Base-by-base conservation (phyloP, 1,139 yeast species). In the Scheffersomyces illinoinensis region DNA sequence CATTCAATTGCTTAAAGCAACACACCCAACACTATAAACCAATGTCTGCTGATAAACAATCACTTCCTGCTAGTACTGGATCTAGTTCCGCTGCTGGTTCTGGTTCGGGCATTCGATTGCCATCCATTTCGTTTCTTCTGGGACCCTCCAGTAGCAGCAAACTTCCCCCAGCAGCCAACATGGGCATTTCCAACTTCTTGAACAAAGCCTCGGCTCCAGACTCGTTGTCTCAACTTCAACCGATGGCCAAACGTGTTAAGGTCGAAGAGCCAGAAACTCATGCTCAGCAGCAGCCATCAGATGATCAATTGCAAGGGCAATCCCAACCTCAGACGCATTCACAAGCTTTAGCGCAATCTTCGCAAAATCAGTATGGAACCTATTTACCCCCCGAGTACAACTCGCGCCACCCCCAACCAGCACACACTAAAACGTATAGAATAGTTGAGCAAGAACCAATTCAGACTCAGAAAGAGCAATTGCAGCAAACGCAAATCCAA, bases 81-180 rank as follows among this genome's bases (percentile, higher is more conserved):
- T 2, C 43, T 12, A 8, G 43, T 33, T 33, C 43, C 10, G 33
- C 10, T 8, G 5, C 33, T 24, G 48, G 39, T 18, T n/a, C 24
- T 20, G 33, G 18, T 7, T 24, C 33, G 33, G 68, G 66, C n/a
- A 66, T 72, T 39, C 65, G 70, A 54, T 69, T 73, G 53, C 76
- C 76, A 5, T 75, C 76, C 26, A 73, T 73, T 17, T 70, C 74
- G 49, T 72, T 71, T 58, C 62, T 73, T 57, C 68, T 75, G 6
- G 61, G 64, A 5, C 68, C 63, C 47, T 54, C 63, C 58, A 51
- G 52, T 56, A 23, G 58, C 57, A 66, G 59, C 54, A 63, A 66
- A 48, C 62, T 65, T 26, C 71, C 69, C 4, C 62, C 65, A 53
- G 66, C 70, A 14, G 62, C 70, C 21, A 66, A 64, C 61, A 64